Percentiles rank a stretch among this genome's conserved stretches.
Conservation (phyloP, 306 rosid genomes). For the Begonia masoniana region DNA sequence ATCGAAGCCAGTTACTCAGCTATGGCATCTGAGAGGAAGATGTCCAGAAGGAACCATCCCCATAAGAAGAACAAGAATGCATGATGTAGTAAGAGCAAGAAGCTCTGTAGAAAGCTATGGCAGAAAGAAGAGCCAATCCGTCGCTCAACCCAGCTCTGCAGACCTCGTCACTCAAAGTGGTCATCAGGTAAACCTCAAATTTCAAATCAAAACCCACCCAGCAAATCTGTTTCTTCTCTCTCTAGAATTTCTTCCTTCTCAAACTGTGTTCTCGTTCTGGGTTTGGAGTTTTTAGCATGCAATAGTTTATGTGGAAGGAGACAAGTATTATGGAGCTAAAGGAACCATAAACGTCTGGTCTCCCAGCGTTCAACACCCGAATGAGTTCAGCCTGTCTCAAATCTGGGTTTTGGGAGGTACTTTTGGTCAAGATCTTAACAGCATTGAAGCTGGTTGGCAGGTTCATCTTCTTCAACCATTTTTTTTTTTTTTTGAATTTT, state of each 20-base stretch:
- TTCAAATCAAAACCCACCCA: no score
- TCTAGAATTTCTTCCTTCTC: no score
- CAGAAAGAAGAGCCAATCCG: conserved; percentile 55
- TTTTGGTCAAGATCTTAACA: conserved; percentile 59
- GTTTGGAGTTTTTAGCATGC: conserved; percentile 50
- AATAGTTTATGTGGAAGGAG: conserved; percentile 23
- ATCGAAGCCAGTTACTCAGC: conserved; percentile 37
- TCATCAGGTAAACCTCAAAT: no score
- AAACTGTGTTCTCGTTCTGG: no score
- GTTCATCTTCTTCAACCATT: conserved; percentile 14
- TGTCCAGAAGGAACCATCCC: conserved; percentile 78
- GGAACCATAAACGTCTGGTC: conserved; percentile 92
- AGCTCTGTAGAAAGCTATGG: conserved; percentile 70
- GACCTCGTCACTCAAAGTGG: no score
- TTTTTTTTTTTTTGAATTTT: no score
- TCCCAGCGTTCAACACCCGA: conserved; percentile 71
- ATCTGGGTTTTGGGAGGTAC: conserved; percentile 86
- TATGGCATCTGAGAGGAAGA: conserved; percentile 65
- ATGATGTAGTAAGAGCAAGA: conserved; percentile 59
- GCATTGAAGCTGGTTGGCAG: conserved; percentile 56
- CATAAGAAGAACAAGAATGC: conserved; percentile 60
- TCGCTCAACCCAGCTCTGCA: no score
- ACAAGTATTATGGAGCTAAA: conserved; percentile 4
- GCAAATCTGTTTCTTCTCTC: no score
- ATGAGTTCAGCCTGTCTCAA: conserved; percentile 88